These are phyloP conservation scores for Zychaea mexicana DNA, from an alignment of 371 early-diverging fungal genomes.

Conservation along the genomic window DNA sequence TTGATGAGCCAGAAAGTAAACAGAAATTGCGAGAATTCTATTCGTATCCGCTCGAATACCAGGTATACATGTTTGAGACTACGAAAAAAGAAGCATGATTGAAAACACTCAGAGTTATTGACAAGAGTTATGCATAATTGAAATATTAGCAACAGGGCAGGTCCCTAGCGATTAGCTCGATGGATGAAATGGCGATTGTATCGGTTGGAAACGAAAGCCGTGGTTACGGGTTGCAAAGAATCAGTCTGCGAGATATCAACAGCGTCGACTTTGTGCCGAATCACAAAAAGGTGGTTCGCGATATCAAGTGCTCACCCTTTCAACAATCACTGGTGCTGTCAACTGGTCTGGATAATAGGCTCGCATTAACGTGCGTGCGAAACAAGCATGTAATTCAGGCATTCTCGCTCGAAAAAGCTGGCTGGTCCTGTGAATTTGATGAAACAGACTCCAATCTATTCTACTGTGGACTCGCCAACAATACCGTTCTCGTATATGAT, in stretches of 20 bases:
- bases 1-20: not conserved
- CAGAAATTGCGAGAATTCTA: not conserved
- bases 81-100: not conserved
- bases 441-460: constrained; percentile 21
- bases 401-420: constrained; percentile 22
- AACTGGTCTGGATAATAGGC: constrained; percentile 21
- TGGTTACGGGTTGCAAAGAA: constrained; percentile 11
- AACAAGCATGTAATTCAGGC: constrained; percentile 17
- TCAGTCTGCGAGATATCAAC: constrained; percentile 15
- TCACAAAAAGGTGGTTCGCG: constrained; percentile 22
- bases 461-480: constrained; percentile 39
- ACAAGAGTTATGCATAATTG: not conserved
- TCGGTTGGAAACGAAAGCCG: not conserved
- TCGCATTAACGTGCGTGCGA: constrained; percentile 12
- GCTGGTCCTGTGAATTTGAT: constrained; percentile 40
- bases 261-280: constrained; percentile 10
- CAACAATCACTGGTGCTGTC: constrained; percentile 12
- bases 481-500: constrained; percentile 35
- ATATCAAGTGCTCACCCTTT: constrained; percentile 19
- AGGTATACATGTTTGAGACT: not conserved
- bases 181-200: constrained; percentile 12
- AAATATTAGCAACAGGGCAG: constrained; percentile 3
- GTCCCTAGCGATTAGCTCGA: constrained; percentile 3
- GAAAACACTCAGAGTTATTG: not conserved
- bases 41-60: not conserved